Base-by-base conservation (phyloP, 2,329 filamentous ascomycete genomes). In the Claviceps quebecensis region DNA sequence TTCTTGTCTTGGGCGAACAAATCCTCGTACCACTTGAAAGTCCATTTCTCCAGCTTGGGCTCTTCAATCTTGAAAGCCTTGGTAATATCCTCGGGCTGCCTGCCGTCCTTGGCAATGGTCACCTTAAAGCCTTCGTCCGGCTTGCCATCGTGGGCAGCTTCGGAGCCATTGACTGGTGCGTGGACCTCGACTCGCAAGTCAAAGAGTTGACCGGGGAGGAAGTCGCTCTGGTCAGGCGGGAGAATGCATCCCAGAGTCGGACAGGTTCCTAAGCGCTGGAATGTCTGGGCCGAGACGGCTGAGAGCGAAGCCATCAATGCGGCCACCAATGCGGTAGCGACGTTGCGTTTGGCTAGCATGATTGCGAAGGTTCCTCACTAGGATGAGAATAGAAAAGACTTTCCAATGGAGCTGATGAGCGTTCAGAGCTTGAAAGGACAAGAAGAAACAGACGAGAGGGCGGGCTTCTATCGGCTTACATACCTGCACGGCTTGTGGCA, bases 1-100 rank as follows among this genome's bases (percentile, higher is more conserved):
- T 78, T 69, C 3, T 80, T 80, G 59, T 90, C 86, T 61, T 81
- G 71, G 29, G 87, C 87, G 63, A 87, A 94, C 26, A 88, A 76
- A 60, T 94, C 84, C 71, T 91, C 87, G 61, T 78, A 91, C 84
- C 85, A 93, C n/a, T 74, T 75, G 63, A 93, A 93, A 57, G 81
- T 77, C 87, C 87, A 94, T 56, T 74, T 82, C 73, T 94, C 87
- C 16, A 93, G 69, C 63, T 79, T 67, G 19, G 87, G 83, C 64
- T 91, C 86, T 2, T 75, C 60, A 38, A 84, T 61, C n/a, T 73
- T 72, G 69, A 93, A 91, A 69, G 79, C 89, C 41, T 80, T 69
- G 16, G 81, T 71, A 41, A 81, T 79, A 52, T 74, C 69, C 62
- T 78, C 68, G 26, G 76, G 63, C 53, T 69, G 63, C 48, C 67